Evolutionary conservation across 2,329 filamentous ascomycete species (phyloP), one percentile per base, ranked within the genome.

Genomic region (Penicillium thymicola): DNA sequence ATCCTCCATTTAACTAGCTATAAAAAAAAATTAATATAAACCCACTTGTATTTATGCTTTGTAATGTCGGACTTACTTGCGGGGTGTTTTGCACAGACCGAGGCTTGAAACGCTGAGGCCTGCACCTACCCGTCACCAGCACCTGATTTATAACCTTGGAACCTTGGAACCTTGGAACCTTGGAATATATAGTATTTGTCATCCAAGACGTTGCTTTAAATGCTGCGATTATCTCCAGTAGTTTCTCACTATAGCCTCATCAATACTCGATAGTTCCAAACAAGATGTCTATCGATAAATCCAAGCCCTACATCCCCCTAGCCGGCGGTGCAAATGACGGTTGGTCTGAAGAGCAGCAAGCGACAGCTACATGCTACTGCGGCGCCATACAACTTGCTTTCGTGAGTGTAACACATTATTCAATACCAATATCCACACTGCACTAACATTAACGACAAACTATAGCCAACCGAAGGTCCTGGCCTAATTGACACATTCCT

Each of bases 401-500:
- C 14, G 57, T 61, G 18, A 32, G 59, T 57, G 5, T 27, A 11
- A 5, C 38, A 14, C 13, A 25, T 14, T 25, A 1, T 18, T n/a
- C 1, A 5, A 34, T 13, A 42, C n/a, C 7, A 21, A 10, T 1
- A 34, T 13, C 23, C 16, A 34, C 18, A n/a, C 3, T 25, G 2
- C n/a, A 32, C 23, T 27, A 28, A 52, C 5, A 21, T 14, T 28
- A 13, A 27, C 14, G 3, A 9, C 6, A 30, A 32, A 38, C 8
- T 18, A 16, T 11, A 59, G 59, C 59, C 59, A 44, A 59, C 57
- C 21, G 27, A 61, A 46, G 57, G 47, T 1, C 54, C 59, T 4
- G 59, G 57, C 3, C 40, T 85, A 0, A 59, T 81, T 18, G 70
- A 72, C 57, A 79, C 75, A 5, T 85, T 86, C 64, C 63, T 86